Percentiles rank a stretch among this genome's conserved stretches.
These are phyloP conservation scores for Pythium folliculosum DNA, from an alignment of 352 stramenopile species.

Conservation along the genomic window DNA sequence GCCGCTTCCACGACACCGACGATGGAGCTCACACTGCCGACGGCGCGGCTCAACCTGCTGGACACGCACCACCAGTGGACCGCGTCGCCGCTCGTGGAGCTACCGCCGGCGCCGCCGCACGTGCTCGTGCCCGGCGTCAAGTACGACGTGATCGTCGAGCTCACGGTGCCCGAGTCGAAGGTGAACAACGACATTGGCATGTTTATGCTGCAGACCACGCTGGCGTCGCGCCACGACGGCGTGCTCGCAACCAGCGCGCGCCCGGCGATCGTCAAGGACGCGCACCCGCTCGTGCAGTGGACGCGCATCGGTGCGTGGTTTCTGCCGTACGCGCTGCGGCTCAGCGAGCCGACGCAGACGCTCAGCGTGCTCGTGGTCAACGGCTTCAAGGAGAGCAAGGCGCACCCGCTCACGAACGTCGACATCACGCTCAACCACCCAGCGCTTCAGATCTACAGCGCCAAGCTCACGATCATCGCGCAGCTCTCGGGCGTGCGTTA, in stretches of 20 bases:
- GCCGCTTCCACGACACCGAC: neutral
- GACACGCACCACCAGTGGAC: constrained; percentile 61
- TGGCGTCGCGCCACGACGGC: constrained; percentile 36
- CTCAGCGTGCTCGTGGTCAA: constrained; percentile 64
- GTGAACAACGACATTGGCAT: constrained; percentile 70
- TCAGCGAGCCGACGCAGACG: constrained; percentile 59
- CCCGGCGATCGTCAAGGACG: constrained; percentile 59
- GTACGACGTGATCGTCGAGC: constrained; percentile 81
- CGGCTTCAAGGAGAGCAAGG: constrained; percentile 58
- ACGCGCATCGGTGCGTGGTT: constrained; percentile 47
- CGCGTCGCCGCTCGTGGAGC: constrained; percentile 35
- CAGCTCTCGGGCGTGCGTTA: constrained; percentile 81
- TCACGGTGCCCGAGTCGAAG: constrained; percentile 62
- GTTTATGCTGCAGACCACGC: constrained; percentile 73
- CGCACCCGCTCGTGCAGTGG: constrained; percentile 61
- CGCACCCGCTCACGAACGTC: constrained; percentile 54
- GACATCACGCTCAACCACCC: constrained; percentile 67
- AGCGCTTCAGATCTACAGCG: constrained; percentile 66
- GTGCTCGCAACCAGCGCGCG: constrained; percentile 53
- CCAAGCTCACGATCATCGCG: constrained; percentile 79
- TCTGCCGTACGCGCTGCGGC: constrained; percentile 51
- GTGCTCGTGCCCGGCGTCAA: constrained; percentile 67
- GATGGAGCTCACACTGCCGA: constrained; percentile 40
- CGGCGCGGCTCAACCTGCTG: constrained; percentile 55
- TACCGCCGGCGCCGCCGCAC: constrained; percentile 18